Base-by-base conservation (phyloP, 2,329 filamentous ascomycete genomes). In the Zasmidium cellare region DNA sequence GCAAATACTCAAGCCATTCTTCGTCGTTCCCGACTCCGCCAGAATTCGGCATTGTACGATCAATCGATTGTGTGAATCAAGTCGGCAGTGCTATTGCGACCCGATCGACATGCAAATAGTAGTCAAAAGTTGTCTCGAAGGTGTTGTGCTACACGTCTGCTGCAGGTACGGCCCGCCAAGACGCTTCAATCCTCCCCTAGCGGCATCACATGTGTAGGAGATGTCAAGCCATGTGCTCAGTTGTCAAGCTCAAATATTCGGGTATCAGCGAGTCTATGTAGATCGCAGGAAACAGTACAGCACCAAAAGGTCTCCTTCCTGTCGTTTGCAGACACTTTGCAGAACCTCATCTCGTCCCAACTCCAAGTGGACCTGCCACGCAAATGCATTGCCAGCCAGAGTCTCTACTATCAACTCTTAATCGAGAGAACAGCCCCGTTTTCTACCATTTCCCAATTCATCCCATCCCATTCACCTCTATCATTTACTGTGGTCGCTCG, bases 401-500 rank as follows among this genome's bases (percentile, higher is more conserved):
- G 16, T 41, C 7, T n/a, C 35, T 41, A 14, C 35, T 14, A 41
- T 41, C 16, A 41, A 41, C 35, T 41, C 16, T 14, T n/a, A 3
- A 41, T 3, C 35, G 16, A 9, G 35, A 9, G 35, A 41, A 41
- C 12, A 41, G 35, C 35, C 16, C 35, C n/a, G 11, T 14, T 3
- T 9, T 19, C 20, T 38, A 44, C 25, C 46, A 44, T 18, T 28
- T 5, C 16, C 44, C 38, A 44, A 46, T 38, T 48, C 28, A 2
- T 1, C 18, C 51, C 44, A 25, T 53, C 51, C 31, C 14, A 23
- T 38, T 24, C n/a, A n/a, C 35, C 11, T 41, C 11, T 41, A 5
- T 28, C 46, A 12, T 49, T 45, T 24, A 22, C 46, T 41, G 46
- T 53, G 51, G 38, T 31, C 51, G 56, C 24, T 41, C 46, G 38